Percentiles rank a stretch among this genome's conserved stretches.
Evolutionary conservation across 2,329 filamentous ascomycete genomes (phyloP).

Genomic region (Aspergillus sclerotialis): DNA sequence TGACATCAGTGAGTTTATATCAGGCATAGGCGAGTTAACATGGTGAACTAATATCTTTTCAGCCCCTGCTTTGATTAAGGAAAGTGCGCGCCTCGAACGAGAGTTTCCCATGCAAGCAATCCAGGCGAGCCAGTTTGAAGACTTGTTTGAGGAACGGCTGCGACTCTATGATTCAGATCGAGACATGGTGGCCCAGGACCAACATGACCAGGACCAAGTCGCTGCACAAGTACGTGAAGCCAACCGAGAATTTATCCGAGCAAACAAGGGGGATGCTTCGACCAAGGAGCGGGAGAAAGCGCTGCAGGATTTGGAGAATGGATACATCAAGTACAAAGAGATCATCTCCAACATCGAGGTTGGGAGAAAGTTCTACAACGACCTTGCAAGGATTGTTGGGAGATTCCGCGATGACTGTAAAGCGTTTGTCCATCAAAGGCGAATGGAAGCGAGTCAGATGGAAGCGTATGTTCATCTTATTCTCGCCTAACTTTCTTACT

Average conservation of each 20-base stretch:
- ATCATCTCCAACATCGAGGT: constrained; percentile 86
- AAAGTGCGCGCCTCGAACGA: constrained; percentile 78
- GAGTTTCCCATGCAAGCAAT: constrained; percentile 79
- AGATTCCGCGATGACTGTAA: constrained; percentile 75
- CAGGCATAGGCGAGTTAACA: not conserved
- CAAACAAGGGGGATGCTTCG: constrained; percentile 60
- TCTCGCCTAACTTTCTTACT: not conserved
- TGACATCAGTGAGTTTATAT: constrained; percentile 61
- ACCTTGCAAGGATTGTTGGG: constrained; percentile 79
- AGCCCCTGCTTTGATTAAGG: constrained; percentile 70
- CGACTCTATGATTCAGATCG: constrained; percentile 74
- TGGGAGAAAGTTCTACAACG: constrained; percentile 94
- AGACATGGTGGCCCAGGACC: constrained; percentile 63
- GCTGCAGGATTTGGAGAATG: constrained; percentile 80
- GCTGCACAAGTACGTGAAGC: constrained; percentile 63
- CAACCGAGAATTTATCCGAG: constrained; percentile 70
- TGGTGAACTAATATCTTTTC: constrained; percentile 3
- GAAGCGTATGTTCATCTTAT: constrained; percentile 55
- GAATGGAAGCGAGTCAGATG: constrained; percentile 70
- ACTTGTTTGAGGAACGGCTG: constrained; percentile 77
- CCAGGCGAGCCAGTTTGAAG: constrained; percentile 83
- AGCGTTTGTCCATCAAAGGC: constrained; percentile 71
- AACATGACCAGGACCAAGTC: constrained; percentile 67
- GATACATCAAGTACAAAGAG: constrained; percentile 94
- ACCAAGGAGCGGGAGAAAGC: constrained; percentile 74